Evolutionary conservation across 305 asterid genomes (phyloP), one percentile per base, ranked within the genome.

Genomic region (Solanum hybrid): DNA sequence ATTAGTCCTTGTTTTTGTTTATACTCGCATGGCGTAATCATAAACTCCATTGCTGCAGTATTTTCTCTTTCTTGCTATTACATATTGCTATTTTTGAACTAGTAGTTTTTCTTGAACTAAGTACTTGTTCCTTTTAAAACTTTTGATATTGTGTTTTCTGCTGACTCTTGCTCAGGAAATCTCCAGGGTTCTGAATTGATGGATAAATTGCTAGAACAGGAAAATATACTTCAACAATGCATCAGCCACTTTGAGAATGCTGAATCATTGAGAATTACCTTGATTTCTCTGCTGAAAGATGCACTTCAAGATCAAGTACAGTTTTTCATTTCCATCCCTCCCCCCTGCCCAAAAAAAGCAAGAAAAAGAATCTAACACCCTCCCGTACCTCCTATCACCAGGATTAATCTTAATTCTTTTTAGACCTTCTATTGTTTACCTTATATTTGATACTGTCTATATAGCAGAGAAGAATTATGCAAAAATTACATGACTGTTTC

Each of bases 241-340:
- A 91, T 96, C 88, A 89, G 86, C 87, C 93, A 97, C 91, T 97
- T 97, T 89, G 97, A 95, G 93, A 96, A 94, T 91, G 93, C 94
- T 93, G 99, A 95, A 94, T 93, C 94, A 89, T 91, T 91, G 77
- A 94, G 98, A 92, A 92, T 83, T 92, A 93, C 95, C 78, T 92
- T 97, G 92, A 92, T 95, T 89, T 95, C 97, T 89, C 96, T 92
- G 90, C 99, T 97, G 90, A 94, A 91, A 87, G 98, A 95, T 90
- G 99, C 99, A 71, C 96, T 95, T 92, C 95, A 91, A 90, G 98
- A 95, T 92, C 98, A 97, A 92, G 99, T 97, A 95, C 57, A 92
- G 82, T 90, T 88, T 71, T 35, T 11, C 33, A n/a, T 37, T 28
- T 6, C 3, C 9, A 0, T 1, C 6, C 12, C 42, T 3, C 6